phyloP scores from a whole-genome alignment of 306 rosid genomes.

The Quercus dentata region DNA sequence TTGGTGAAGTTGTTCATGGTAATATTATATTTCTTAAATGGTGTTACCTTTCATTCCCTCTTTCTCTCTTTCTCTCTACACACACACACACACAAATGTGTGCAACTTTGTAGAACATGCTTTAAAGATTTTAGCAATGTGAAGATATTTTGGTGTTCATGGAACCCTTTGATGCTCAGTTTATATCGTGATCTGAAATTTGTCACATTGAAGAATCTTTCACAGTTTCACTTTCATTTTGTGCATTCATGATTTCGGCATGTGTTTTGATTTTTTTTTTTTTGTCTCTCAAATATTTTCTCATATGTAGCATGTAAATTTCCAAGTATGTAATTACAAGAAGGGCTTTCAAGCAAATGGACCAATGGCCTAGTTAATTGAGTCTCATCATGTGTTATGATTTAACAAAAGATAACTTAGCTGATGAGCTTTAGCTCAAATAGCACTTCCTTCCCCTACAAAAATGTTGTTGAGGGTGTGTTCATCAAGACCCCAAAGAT shows the following conservation, averaged over 20 bases:
- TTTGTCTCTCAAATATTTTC: neutral
- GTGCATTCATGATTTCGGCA: neutral
- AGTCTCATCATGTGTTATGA: neutral
- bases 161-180: neutral
- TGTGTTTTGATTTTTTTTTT: neutral
- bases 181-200: neutral
- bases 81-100: too few relatives aligned
- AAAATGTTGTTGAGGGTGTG: neutral
- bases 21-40: neutral
- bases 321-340: neutral
- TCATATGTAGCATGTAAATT: neutral
- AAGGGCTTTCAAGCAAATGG: neutral
- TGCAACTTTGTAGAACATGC: too few relatives aligned
- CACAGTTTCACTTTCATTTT: neutral
- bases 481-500: neutral
- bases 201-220: neutral
- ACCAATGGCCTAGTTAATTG: neutral
- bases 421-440: neutral
- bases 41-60: neutral
- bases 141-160: neutral
- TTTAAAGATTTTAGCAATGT: too few relatives aligned
- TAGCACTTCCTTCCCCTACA: too few relatives aligned
- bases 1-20: constrained; percentile 25
- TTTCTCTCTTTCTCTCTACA: too few relatives aligned
- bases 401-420: neutral